phyloP scores from a whole-genome alignment of 1,284 basidiomycete genomes.

The Microbotryum scabiosae region DNA sequence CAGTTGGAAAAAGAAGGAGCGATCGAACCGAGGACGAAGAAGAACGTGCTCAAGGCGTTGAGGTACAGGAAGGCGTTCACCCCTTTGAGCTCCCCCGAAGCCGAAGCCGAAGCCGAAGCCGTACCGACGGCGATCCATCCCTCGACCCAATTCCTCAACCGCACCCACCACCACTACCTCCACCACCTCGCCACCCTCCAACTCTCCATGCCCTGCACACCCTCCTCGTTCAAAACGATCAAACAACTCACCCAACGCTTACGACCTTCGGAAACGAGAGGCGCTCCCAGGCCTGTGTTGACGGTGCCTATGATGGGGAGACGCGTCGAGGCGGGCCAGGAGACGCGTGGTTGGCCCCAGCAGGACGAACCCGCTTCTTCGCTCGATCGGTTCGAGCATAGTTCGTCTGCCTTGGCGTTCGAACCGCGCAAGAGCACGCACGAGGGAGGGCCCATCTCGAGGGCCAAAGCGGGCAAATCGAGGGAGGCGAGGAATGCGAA shows the following conservation, averaged over 20 bases:
- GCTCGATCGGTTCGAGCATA: background rate
- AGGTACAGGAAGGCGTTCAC: constrained; percentile 6
- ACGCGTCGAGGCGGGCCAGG: constrained; percentile 15
- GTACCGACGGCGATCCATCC: constrained; percentile 6
- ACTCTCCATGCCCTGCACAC: constrained; percentile 5
- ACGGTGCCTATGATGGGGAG: constrained; percentile 20
- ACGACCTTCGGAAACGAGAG: constrained; percentile 10
- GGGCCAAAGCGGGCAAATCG: constrained; percentile 12
- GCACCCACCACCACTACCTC: constrained; percentile 32
- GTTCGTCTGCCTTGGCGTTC: too few relatives aligned
- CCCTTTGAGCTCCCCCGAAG: too few relatives aligned
- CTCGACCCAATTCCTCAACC: constrained; percentile 26
- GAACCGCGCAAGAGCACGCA: background rate
- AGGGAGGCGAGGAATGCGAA: background rate
- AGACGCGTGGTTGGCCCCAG: constrained; percentile 9
- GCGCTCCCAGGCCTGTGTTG: constrained; percentile 15
- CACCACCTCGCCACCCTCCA: constrained; percentile 20
- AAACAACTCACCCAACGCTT: constrained; percentile 24
- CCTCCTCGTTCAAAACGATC: constrained; percentile 13
- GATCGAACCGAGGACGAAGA: constrained; percentile 14
- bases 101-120: too few relatives aligned
- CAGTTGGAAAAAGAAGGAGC: background rate
- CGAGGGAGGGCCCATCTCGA: constrained; percentile 16
- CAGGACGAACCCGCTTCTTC: background rate
- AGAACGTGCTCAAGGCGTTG: constrained; percentile 26